Conservation (phyloP, 805 yeast genomes). For the Candida boidinii region DNA sequence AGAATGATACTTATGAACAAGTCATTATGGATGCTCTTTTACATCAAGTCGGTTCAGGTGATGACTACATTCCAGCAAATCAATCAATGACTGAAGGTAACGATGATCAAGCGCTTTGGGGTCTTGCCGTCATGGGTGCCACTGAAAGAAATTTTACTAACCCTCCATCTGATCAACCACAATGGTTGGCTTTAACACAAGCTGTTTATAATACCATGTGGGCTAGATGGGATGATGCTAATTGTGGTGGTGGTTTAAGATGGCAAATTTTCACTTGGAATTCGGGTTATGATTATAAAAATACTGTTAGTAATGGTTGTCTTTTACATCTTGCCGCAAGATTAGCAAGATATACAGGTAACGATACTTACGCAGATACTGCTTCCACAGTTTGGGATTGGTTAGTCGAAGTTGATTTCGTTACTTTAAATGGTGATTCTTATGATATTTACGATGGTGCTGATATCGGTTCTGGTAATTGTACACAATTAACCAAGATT, state of each 20-base stretch:
- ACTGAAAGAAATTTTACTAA: slow-evolving; percentile 77
- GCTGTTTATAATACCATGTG: slow-evolving; percentile 84
- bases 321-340: slow-evolving; percentile 77
- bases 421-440: slow-evolving; percentile 18
- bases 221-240: slow-evolving; percentile 59
- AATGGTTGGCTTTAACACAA: slow-evolving; percentile 72
- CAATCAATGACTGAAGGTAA: slow-evolving; percentile 84
- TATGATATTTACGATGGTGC: slow-evolving; percentile 52
- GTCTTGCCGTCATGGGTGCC: slow-evolving; percentile 76
- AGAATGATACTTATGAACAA: slow-evolving; percentile 54
- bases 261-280: slow-evolving; percentile 93
- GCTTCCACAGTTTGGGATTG: slow-evolving; percentile 72
- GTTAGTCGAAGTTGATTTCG: slow-evolving; percentile 25
- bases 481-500: slow-evolving; percentile 37
- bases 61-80: slow-evolving; percentile 71
- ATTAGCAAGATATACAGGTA: slow-evolving; percentile 69
- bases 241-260: slow-evolving; percentile 73
- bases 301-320: slow-evolving; percentile 81
- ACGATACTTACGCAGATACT: slow-evolving; percentile 63
- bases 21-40: slow-evolving; percentile 51
- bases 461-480: slow-evolving; percentile 31
- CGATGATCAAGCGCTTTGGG: slow-evolving; percentile 95
- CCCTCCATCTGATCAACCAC: slow-evolving; percentile 36
- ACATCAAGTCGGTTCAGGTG: slow-evolving; percentile 55
- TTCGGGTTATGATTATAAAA: slow-evolving; percentile 80